Evolutionary conservation across 23 red algal species (phyloP).

Genomic region (Agarophyton chilense): DNA sequence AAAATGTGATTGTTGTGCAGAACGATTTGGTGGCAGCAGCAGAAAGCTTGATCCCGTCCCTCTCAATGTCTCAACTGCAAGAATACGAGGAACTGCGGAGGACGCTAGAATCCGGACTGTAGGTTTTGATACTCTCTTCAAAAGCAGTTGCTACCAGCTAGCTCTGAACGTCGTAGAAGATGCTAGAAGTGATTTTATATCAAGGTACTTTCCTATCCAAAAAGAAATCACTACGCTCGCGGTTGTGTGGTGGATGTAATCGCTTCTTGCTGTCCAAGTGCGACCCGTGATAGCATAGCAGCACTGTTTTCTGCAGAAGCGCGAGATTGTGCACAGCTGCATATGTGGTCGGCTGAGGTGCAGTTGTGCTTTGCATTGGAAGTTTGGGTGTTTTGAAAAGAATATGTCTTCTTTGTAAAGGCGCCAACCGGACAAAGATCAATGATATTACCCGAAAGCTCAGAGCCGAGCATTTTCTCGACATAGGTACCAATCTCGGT

Average conservation of each 20-base stretch:
- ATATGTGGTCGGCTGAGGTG: background rate
- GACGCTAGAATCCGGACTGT: slow-evolving; percentile 36
- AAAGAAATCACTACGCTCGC: slow-evolving; percentile 17
- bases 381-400: slow-evolving; percentile 18
- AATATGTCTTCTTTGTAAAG: slow-evolving; percentile 83
- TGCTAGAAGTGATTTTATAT: slow-evolving; percentile 1
- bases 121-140: background rate
- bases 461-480: slow-evolving; percentile 96
- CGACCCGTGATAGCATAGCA: background rate
- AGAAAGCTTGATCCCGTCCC: slow-evolving; percentile 32
- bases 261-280: background rate
- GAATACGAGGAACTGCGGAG: slow-evolving; percentile 47
- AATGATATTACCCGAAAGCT: slow-evolving; percentile 96
- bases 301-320: background rate
- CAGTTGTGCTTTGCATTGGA: background rate
- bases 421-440: slow-evolving; percentile 99
- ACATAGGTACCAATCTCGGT: slow-evolving; percentile 98
- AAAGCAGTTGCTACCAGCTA: background rate
- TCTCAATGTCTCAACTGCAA: slow-evolving; percentile 22
- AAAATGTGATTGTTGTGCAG: slow-evolving; percentile 8
- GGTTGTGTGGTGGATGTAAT: background rate
- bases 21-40: slow-evolving; percentile 45
- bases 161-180: background rate
- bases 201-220: background rate
- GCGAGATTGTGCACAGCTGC: background rate